phyloP scores from a whole-genome alignment of 345 rosid species.

The Aegle marmelos region DNA sequence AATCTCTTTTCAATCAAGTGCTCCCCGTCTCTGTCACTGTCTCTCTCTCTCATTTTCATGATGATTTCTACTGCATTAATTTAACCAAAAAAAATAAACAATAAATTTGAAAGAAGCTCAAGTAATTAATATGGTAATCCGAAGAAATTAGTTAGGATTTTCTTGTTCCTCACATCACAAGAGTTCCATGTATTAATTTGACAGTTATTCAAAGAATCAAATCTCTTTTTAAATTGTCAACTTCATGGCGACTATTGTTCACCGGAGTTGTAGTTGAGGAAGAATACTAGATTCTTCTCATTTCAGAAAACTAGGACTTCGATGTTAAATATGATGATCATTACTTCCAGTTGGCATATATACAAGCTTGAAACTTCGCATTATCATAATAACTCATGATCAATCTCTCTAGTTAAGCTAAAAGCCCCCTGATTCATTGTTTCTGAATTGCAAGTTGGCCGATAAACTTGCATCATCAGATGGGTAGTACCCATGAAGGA shows the following conservation, averaged over 20 bases:
- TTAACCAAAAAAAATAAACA: too few species aligned
- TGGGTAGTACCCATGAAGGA: constrained; percentile 23
- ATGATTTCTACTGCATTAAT: background rate
- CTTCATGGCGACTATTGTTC: background rate
- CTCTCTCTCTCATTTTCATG: background rate
- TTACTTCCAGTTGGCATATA: background rate
- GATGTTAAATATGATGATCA: background rate
- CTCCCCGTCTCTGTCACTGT: background rate
- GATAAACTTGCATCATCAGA: constrained; percentile 15
- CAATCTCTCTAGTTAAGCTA: background rate
- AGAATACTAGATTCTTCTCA: background rate
- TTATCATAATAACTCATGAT: background rate
- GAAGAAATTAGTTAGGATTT: background rate
- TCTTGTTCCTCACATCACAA: background rate
- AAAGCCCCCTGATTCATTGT: constrained; percentile 20
- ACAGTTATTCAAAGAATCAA: constrained; percentile 5
- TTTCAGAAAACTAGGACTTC: background rate
- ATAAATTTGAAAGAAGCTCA: too few species aligned
- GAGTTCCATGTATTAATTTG: background rate
- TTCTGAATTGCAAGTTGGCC: constrained; percentile 23
- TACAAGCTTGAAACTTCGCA: background rate
- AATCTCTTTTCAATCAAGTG: background rate
- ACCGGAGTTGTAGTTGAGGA: background rate
- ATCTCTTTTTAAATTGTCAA: background rate
- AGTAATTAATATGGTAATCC: background rate